These are phyloP conservation scores for Suhomyces kunorum DNA, from an alignment of 1,139 yeast genomes.

Conservation along the genomic window DNA sequence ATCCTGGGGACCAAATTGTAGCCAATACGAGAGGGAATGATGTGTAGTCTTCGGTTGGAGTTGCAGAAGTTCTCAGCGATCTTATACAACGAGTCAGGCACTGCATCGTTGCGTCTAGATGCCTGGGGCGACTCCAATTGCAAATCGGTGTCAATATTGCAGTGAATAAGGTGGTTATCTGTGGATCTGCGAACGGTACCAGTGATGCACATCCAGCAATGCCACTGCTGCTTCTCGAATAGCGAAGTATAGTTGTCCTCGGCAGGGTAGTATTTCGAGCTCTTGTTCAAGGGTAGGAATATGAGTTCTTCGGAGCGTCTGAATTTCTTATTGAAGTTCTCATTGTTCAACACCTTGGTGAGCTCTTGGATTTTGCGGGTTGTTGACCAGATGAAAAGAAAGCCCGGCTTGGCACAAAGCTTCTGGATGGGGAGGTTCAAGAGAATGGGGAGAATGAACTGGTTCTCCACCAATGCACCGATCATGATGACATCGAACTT, in stretches of 20 bases:
- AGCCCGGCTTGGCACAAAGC: slow-evolving; percentile 82
- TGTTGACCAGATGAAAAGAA: slow-evolving; percentile 84
- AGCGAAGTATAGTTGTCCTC: slow-evolving; percentile 28
- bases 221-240: slow-evolving; percentile 69
- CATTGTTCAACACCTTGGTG: slow-evolving; percentile 56
- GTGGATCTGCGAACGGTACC: slow-evolving; percentile 88
- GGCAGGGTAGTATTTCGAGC: slow-evolving; percentile 61
- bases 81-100: slow-evolving; percentile 75
- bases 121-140: slow-evolving; percentile 49
- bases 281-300: slow-evolving; percentile 60
- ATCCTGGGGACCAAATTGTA: slow-evolving; percentile 61
- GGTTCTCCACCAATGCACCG: slow-evolving; percentile 79
- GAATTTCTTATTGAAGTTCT: slow-evolving; percentile 61
- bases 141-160: slow-evolving; percentile 88
- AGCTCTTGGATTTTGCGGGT: slow-evolving; percentile 68
- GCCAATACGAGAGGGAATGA: slow-evolving; percentile 72
- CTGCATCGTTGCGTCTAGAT: slow-evolving; percentile 33
- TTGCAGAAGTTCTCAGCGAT: slow-evolving; percentile 90
- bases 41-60: slow-evolving; percentile 79
- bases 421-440: slow-evolving; percentile 67
- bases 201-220: slow-evolving; percentile 96
- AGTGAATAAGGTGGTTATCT: slow-evolving; percentile 82
- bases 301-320: slow-evolving; percentile 86
- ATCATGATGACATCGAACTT: slow-evolving; percentile 90
- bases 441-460: slow-evolving; percentile 60